A percentile compares a stretch with the other conserved stretches of the same genome.
phyloP scores from a whole-genome alignment of 345 rosid genomes.

The Xanthoceras sorbifolium region DNA sequence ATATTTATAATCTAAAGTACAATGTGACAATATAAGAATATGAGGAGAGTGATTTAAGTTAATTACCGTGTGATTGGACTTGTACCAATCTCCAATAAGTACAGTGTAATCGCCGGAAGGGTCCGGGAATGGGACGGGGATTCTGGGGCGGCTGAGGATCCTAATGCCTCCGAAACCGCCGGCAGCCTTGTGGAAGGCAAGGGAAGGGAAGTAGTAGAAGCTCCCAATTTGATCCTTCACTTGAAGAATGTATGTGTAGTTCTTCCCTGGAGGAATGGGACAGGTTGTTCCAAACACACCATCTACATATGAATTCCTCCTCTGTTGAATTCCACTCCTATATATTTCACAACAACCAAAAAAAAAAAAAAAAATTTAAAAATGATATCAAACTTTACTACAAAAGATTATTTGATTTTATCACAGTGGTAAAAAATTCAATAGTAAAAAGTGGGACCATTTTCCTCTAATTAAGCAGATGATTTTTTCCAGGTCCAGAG shows the following conservation, averaged over 20 bases:
- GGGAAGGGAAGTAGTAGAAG: slow-evolving; percentile 76
- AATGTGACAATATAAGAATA: not conserved
- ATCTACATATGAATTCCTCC: slow-evolving; percentile 82
- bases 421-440: too few relatives aligned
- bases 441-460: not conserved
- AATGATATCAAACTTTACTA: not conserved
- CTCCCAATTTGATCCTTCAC: slow-evolving; percentile 85
- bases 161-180: slow-evolving; percentile 75
- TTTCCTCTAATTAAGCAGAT: not conserved
- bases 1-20: not conserved
- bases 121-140: slow-evolving; percentile 68
- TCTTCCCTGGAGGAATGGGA: slow-evolving; percentile 84
- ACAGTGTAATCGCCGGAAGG: slow-evolving; percentile 66
- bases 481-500: not conserved
- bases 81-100: slow-evolving; percentile 78
- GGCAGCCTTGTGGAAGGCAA: slow-evolving; percentile 76
- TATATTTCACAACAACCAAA: not conserved
- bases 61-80: slow-evolving; percentile 68
- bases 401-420: too few relatives aligned
- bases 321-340: slow-evolving; percentile 83
- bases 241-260: slow-evolving; percentile 81
- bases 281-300: slow-evolving; percentile 89
- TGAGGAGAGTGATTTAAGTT: not conserved
- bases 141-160: slow-evolving; percentile 67
- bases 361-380: not conserved